Base-by-base conservation (phyloP, 2,329 filamentous ascomycete species). In the Tolypocladium cylindrosporum region DNA sequence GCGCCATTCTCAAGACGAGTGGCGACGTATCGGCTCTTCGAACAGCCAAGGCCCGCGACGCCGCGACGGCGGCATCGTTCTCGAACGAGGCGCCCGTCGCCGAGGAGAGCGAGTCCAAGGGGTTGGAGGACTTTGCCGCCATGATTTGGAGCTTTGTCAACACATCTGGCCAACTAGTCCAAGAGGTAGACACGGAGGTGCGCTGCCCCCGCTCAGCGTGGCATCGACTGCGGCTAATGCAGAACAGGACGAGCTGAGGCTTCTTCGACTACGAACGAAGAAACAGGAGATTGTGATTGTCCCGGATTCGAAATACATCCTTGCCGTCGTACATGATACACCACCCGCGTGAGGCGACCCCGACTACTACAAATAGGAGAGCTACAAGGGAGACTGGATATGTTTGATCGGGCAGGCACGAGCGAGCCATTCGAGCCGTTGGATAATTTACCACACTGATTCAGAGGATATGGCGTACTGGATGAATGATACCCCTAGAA, bases 251-350 rank as follows among this genome's bases (percentile, higher is more conserved):
- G 89, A 92, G 68, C 73, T 92, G 61, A 91, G 87, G 73, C 76
- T 94, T 54, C 72, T 94, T 55, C 80, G 89, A 61, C 69, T 95
- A 62, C 82, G 90, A 63, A 93, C 89, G n/a, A 91, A 86, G 76
- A 91, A 89, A 71, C 88, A 91, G 65, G 90, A 95, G 71, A 75
- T 94, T 61, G 87, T 94, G 59, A 90, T 94, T 67, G 87, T 93
- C 24, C 89, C 89, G 71, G 90, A 93, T 70, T 68, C 82, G 45
- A 91, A 90, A 67, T 95, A 89, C 72, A 77, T 94, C 53, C 79
- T 93, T 42, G 84, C 92, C 57, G 87, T 91, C 42, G 82, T 93
- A 58, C 89, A 93, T 73, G 89, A 92, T 69, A 91, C 89, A n/a
- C 86, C 88, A 43, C 81, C 84, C 10, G 85, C 84, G 66, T 89